These are phyloP conservation scores for Adansonia gregorii DNA, from an alignment of 441 rosid species.

Conservation along the genomic window DNA sequence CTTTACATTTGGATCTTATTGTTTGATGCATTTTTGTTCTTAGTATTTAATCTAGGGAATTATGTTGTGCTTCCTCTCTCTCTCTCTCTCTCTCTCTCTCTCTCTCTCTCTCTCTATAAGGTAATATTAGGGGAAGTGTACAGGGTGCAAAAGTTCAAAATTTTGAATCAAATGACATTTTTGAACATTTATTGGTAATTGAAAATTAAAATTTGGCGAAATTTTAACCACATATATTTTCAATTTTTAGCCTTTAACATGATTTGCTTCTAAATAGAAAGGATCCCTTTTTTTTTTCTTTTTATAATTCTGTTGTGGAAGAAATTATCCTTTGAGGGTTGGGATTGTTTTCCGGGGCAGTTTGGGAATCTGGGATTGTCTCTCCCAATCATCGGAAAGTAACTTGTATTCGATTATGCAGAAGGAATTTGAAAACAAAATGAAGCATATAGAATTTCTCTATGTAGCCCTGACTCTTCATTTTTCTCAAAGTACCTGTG, in stretches of 20 bases:
- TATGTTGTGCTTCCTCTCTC: no score
- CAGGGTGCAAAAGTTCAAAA: not conserved
- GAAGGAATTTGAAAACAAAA: not conserved
- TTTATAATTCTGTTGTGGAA: not conserved
- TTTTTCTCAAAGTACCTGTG: no score
- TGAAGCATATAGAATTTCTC: not conserved
- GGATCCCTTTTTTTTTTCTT: not conserved
- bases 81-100: no score
- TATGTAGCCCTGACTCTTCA: no score
- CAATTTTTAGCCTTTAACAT: not conserved
- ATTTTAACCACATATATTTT: not conserved
- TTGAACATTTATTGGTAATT: not conserved
- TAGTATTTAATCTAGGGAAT: not conserved
- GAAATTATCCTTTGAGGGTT: not conserved
- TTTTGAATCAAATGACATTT: not conserved
- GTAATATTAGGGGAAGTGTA: not conserved
- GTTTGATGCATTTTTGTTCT: not conserved
- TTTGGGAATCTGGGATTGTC: not conserved
- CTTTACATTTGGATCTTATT: not conserved
- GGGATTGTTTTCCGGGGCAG: conserved; percentile 11
- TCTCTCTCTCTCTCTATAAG: not conserved
- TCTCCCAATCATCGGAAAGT: not conserved
- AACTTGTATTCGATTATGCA: not conserved
- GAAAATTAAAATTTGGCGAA: not conserved
- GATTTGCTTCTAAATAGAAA: not conserved